Base-by-base conservation (phyloP, 2,329 filamentous ascomycete species). In the Aureobasidium sp. region DNA sequence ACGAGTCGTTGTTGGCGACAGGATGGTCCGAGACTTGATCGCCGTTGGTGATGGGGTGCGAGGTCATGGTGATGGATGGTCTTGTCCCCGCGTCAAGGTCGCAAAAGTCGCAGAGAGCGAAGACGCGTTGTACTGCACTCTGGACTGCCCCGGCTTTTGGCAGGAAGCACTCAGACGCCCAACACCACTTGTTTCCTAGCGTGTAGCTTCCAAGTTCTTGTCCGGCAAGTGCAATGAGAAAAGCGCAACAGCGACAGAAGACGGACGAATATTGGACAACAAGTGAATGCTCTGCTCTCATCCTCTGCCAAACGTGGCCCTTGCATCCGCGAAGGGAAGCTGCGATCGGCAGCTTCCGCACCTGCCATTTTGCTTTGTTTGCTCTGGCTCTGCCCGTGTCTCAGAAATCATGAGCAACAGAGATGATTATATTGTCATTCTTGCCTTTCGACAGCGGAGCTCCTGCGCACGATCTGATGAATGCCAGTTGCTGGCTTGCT, bases 21-120 rank as follows among this genome's bases (percentile, higher is more conserved):
- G 58, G 58, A 32, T 60, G 58, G 35, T 53, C 35, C 30, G 40
- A 41, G 56, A 57, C 42, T 44, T 29, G 8, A 27, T 30, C 34
- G 35, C 39, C 37, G 47, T 41, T 35, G 45, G 17, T 44, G 22
- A 44, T 37, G 29, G 17, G 21, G 19, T 24, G 10, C 10, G 22
- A 14, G 29, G 45, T 30, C 50, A 54, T 54, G 56, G 37, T 42
- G 25, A 22, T 39, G 30, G 12, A 5, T 25, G 39, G 5, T 14
- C 1, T 35, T 7, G 48, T 52, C 48, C 48, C 48, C 48, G 53
- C 53, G 47, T 50, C 54, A 32, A 39, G 32, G 53, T 45, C 53
- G 49, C 32, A 41, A 48, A 51, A 49, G 45, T 38, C 32, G 45
- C 45, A 38, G 34, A 22, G 17, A 49, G 45, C 22, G 45, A 49